Percentiles rank a stretch among this genome's conserved stretches.
phyloP scores from a whole-genome alignment of 1,139 yeast genomes.

The Kurtzmaniella quercitrusa region DNA sequence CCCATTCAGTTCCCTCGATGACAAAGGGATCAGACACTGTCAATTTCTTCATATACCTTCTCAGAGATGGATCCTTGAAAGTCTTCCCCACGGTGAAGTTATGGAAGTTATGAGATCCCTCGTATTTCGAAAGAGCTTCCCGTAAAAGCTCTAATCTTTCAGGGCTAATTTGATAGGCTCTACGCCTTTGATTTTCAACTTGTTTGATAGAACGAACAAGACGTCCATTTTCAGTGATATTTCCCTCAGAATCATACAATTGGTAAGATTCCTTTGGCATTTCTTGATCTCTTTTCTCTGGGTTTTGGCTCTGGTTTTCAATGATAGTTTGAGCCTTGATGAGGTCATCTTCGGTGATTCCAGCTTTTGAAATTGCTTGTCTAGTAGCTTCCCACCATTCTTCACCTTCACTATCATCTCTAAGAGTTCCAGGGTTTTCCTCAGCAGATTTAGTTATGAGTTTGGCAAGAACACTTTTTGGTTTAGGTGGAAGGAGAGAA shows the following conservation, averaged over 20 bases:
- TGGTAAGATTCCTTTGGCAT: conserved; percentile 15
- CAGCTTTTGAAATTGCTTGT: conserved; percentile 37
- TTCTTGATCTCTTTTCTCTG: conserved; percentile 2
- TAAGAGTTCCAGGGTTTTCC: conserved; percentile 55
- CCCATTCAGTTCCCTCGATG: conserved; percentile 94
- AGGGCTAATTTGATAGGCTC: conserved; percentile 60
- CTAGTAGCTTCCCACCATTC: conserved; percentile 66
- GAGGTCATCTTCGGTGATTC: conserved; percentile 48
- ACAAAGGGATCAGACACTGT: conserved; percentile 87
- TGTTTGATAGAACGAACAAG: conserved; percentile 56
- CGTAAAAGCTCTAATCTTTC: conserved; percentile 63
- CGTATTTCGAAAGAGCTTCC: conserved; percentile 64
- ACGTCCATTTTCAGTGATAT: conserved; percentile 35
- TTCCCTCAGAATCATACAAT: conserved; percentile 28
- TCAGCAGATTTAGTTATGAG: conserved; percentile 51
- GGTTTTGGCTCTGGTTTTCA: conserved; percentile 15
- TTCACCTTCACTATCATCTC: conserved; percentile 64
- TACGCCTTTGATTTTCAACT: conserved; percentile 64
- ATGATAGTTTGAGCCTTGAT: conserved; percentile 12
- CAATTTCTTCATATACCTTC: conserved; percentile 74
- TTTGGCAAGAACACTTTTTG: conserved; percentile 58
- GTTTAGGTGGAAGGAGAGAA: conserved; percentile 87
- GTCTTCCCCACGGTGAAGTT: conserved; percentile 88
- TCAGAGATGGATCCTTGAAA: conserved; percentile 82
- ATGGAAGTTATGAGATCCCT: conserved; percentile 93